A percentile compares a stretch with the other conserved stretches of the same genome.
These are phyloP conservation scores for Colletotrichum spaethianum DNA, from an alignment of 2,329 filamentous ascomycete species.

Conservation along the genomic window DNA sequence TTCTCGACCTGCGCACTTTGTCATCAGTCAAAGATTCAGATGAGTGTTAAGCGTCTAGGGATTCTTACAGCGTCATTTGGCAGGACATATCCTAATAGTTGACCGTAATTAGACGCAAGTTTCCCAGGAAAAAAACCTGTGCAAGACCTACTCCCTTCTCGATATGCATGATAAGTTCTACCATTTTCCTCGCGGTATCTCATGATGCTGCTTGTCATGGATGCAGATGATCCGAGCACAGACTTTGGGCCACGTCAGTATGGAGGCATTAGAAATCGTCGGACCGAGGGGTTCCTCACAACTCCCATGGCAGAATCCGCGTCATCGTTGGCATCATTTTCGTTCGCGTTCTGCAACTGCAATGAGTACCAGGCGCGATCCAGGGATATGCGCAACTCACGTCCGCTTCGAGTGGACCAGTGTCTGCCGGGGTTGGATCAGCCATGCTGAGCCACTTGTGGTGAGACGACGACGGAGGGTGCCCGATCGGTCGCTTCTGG, in stretches of 20 bases:
- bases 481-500: background rate
- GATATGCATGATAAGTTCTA: constrained; percentile 55
- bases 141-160: constrained; percentile 43
- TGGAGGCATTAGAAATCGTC: too few relatives aligned
- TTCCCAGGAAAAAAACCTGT: too few relatives aligned
- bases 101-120: background rate
- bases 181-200: constrained; percentile 57
- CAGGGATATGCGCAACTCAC: background rate
- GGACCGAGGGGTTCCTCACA: background rate
- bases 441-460: background rate
- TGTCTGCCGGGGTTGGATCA: constrained; percentile 5
- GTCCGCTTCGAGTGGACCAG: constrained; percentile 8
- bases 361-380: background rate
- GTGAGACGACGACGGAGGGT: background rate
- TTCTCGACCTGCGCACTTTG: constrained; percentile 41
- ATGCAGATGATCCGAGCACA: constrained; percentile 47
- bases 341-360: background rate
- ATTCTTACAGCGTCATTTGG: constrained; percentile 46
- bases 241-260: constrained; percentile 19
- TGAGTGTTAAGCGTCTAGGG: background rate
- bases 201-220: constrained; percentile 54
- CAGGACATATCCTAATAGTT: constrained; percentile 44
- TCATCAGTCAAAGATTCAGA: background rate
- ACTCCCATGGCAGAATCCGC: constrained; percentile 14
- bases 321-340: constrained; percentile 5